A percentile compares a stretch with the other conserved stretches of the same genome.
Conservation (phyloP, 192 early-diverging fungal species). For the Kappamyces sp. region DNA sequence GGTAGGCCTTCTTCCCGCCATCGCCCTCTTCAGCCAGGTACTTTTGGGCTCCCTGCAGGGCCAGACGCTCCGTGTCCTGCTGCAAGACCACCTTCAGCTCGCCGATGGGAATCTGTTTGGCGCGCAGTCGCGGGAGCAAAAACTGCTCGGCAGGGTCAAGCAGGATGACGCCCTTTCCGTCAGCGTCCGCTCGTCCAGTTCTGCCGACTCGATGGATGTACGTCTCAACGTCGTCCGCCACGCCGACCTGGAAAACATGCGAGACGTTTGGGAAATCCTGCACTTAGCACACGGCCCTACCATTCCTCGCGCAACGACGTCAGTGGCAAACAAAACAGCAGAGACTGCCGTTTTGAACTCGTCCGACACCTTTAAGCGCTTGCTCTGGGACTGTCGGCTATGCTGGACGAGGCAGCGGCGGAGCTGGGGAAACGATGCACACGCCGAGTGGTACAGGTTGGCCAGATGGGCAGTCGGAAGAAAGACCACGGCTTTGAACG, state of each 20-base stretch:
- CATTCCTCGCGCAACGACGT: constrained; percentile 90
- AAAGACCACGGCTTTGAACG: constrained; percentile 74
- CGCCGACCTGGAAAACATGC: constrained; percentile 70
- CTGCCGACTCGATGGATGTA: constrained; percentile 90
- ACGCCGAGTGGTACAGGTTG: constrained; percentile 50
- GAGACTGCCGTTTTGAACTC: constrained; percentile 53
- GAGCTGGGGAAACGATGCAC: constrained; percentile 21
- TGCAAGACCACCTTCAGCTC: background rate
- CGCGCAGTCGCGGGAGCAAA: constrained; percentile 46
- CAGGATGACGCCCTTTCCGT: constrained; percentile 73
- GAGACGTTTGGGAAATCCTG: constrained; percentile 80
- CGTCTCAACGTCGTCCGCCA: constrained; percentile 68
- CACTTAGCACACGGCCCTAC: no score
- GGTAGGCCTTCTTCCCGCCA: constrained; percentile 8
- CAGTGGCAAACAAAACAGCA: constrained; percentile 78
- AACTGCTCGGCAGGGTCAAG: constrained; percentile 65
- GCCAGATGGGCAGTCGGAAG: constrained; percentile 69
- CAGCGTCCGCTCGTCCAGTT: constrained; percentile 83
- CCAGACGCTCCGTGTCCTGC: background rate
- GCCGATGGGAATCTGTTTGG: background rate
- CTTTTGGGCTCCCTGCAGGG: constrained; percentile 1
- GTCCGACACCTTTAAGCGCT: constrained; percentile 61
- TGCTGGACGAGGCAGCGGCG: constrained; percentile 42
- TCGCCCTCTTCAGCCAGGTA: constrained; percentile 14
- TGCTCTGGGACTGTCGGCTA: constrained; percentile 60